phyloP scores from a whole-genome alignment of 768 basidiomycete genomes.

The Melanogaster broomeanus region DNA sequence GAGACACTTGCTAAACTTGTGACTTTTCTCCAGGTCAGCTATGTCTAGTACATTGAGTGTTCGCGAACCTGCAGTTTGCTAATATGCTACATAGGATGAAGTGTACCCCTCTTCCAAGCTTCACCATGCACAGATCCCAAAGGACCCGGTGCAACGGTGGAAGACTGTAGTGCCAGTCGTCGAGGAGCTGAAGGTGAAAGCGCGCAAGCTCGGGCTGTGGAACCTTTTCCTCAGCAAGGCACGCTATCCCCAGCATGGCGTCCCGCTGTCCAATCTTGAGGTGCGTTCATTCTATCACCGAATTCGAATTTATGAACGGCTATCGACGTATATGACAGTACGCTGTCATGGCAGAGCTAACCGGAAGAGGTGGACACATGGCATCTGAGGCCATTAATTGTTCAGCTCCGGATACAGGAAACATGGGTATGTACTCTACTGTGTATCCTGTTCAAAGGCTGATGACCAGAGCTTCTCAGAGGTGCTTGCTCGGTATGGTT shows the following conservation, averaged over 20 bases:
- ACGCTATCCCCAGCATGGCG: conserved; percentile 88
- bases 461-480: conserved; percentile 48
- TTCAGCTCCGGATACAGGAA: conserved; percentile 96
- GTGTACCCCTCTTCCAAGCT: conserved; percentile 77
- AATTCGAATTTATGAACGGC: background rate
- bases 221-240: conserved; percentile 95
- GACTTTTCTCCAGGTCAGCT: conserved; percentile 75
- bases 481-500: conserved; percentile 96
- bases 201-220: conserved; percentile 90
- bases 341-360: conserved; percentile 94
- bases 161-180: conserved; percentile 79
- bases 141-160: conserved; percentile 77
- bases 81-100: conserved; percentile 62
- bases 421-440: conserved; percentile 75
- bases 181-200: conserved; percentile 83
- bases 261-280: conserved; percentile 92
- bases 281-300: conserved; percentile 40
- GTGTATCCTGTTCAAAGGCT: background rate
- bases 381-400: conserved; percentile 91
- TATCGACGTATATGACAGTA: conserved; percentile 54
- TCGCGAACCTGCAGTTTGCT: background rate
- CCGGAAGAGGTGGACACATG: conserved; percentile 81
- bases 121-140: conserved; percentile 81
- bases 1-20: conserved; percentile 83
- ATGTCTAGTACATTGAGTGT: no score